Percentiles rank a stretch among this genome's conserved stretches.
phyloP scores from a whole-genome alignment of 805 yeast genomes.

The Candida ipomoeae region DNA sequence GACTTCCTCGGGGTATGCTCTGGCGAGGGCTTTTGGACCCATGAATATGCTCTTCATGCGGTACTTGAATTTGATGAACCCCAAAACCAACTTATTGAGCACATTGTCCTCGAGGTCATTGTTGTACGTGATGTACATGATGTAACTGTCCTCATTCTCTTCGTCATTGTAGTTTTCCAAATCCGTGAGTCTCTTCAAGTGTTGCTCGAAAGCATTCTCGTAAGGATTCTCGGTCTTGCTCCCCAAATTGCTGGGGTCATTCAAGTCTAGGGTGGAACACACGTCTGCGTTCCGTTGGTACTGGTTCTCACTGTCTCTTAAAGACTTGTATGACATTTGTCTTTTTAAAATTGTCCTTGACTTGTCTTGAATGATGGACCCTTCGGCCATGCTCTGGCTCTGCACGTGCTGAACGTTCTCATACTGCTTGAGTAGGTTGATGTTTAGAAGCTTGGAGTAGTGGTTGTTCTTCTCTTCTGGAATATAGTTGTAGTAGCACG shows the following conservation, averaged over 20 bases:
- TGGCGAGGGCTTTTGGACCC: conserved; percentile 3
- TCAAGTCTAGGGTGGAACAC: background rate
- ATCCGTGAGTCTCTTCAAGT: conserved; percentile 8
- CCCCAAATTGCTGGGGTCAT: background rate
- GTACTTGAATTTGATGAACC: conserved; percentile 22
- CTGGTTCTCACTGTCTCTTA: conserved; percentile 1
- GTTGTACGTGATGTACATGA: conserved; percentile 20
- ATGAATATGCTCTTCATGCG: conserved; percentile 12
- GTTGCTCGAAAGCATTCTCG: conserved; percentile 3
- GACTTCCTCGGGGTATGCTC: background rate
- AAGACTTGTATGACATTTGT: conserved; percentile 18
- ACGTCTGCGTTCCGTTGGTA: background rate
- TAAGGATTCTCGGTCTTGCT: conserved; percentile 2
- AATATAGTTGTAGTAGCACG: conserved; percentile 36
- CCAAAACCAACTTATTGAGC: conserved; percentile 20
- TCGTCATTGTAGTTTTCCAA: conserved; percentile 17
- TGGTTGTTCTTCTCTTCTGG: conserved; percentile 35
- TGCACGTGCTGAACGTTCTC: conserved; percentile 31
- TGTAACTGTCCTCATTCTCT: conserved; percentile 22
- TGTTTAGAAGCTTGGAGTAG: conserved; percentile 30
- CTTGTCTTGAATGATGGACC: conserved; percentile 16
- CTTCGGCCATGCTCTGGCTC: conserved; percentile 27
- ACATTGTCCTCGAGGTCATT: conserved; percentile 18
- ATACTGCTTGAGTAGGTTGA: conserved; percentile 36
- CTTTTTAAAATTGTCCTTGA: conserved; percentile 14